Conservation (phyloP, 164 flowering plant genomes). For the Buxus sempervirens region DNA sequence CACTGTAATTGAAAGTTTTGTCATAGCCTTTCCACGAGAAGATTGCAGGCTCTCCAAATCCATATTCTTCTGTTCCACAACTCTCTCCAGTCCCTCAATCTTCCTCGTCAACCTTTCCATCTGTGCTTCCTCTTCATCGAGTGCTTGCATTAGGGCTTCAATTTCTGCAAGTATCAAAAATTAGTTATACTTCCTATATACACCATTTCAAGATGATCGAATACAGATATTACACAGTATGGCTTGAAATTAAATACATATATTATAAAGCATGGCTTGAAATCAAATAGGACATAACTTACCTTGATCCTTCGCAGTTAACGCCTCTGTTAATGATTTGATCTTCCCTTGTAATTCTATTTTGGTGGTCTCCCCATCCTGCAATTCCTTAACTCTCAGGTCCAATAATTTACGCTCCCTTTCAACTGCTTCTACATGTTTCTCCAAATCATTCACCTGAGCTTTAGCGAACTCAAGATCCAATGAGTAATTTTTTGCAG, state of each 20-base stretch:
- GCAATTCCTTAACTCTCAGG: slow-evolving; percentile 48
- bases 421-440: slow-evolving; percentile 38
- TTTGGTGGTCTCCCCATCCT: slow-evolving; percentile 35
- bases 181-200: not conserved
- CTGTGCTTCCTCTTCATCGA: slow-evolving; percentile 92
- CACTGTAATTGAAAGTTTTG: slow-evolving; percentile 79
- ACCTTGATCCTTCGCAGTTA: slow-evolving; percentile 92
- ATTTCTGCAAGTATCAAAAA: slow-evolving; percentile 47
- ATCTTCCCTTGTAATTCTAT: slow-evolving; percentile 52
- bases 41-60: slow-evolving; percentile 72
- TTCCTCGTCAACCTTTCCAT: slow-evolving; percentile 63
- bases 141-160: slow-evolving; percentile 92
- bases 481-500: slow-evolving; percentile 38
- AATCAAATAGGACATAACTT: slow-evolving; percentile 5
- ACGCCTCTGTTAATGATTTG: slow-evolving; percentile 42
- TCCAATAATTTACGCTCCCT: slow-evolving; percentile 42
- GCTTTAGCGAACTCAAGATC: slow-evolving; percentile 58
- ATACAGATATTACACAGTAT: not conserved
- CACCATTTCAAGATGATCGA: not conserved
- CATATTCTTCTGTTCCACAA: slow-evolving; percentile 52
- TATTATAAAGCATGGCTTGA: not conserved
- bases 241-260: not conserved
- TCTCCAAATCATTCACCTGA: slow-evolving; percentile 46
- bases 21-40: slow-evolving; percentile 71
- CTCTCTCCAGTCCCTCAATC: slow-evolving; percentile 54